Evolutionary conservation across 129 eudicot genomes (phyloP), one percentile per base, ranked within the genome.

Genomic region (Pseudognaphalium luteoalbum): DNA sequence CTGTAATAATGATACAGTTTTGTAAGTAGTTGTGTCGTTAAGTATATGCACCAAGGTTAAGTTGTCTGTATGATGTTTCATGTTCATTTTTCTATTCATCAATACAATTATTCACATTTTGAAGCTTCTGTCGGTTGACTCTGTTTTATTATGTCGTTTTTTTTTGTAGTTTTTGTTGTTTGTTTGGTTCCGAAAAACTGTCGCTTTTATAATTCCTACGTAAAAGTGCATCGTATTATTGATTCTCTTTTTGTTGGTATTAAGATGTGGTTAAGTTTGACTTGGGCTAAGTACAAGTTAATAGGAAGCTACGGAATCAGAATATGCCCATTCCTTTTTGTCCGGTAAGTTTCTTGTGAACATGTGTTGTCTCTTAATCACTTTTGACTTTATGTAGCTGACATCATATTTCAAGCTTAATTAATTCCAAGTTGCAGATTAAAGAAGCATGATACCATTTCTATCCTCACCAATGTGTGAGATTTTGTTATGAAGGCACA

Each of bases 1-100:
- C 62, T 72, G 80, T 54, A 30, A 73, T 77, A 75, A 76, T 75
- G 74, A 74, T 83, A 70, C 80, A 68, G 61, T 86, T 86, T 79
- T 82, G 85, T 77, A 82, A 72, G 85, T 82, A 81, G 77, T 70
- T 61, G 80, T 76, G 22, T 25, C 61, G 28, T 44, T 33, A 44
- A 4, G 66, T 54, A 72, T 80, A 64, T 72, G 79, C 71, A 70
- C 52, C 66, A 54, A 57, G 39, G 32, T 69, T 16, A 69, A 17
- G 59, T 4, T 11, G 58, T 79, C 60, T 79, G 59, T 44, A 69
- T 78, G 61, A 69, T 70, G 61, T 59, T 56, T 72, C 60, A 52
- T 41, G 59, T 79, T 79, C 29, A 34, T 64, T 63, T 61, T 64
- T 72, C 5, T 14, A 71, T 65, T 72, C 76, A 62, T 79, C n/a